A percentile compares a stretch with the other conserved stretches of the same genome.
Conservation (phyloP, 306 rosid genomes). For the Neltuma alba region DNA sequence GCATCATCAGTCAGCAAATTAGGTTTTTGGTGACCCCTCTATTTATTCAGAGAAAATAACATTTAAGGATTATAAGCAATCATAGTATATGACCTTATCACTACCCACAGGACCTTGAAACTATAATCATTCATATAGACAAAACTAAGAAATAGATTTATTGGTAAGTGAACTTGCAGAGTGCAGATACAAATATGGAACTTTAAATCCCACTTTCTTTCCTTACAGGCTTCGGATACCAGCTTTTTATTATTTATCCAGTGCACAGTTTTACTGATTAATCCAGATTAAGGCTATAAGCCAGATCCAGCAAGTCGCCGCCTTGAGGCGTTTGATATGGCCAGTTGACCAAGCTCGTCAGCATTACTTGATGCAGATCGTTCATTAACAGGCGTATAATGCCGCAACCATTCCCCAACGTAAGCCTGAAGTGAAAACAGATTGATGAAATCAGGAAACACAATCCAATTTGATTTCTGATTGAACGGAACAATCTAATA, state of each 20-base stretch:
- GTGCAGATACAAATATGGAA: background rate
- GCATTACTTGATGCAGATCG: slow-evolving; percentile 50
- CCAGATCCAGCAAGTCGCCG: slow-evolving; percentile 79
- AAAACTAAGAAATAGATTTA: slow-evolving; percentile 15
- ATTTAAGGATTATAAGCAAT: background rate
- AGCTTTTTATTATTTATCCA: slow-evolving; percentile 8
- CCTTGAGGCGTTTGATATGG: slow-evolving; percentile 79
- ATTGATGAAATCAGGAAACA: slow-evolving; percentile 6
- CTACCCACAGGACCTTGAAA: background rate
- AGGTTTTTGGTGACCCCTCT: background rate
- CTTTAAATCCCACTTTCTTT: background rate
- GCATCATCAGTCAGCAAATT: background rate
- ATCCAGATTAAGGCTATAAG: slow-evolving; percentile 28
- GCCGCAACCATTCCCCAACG: slow-evolving; percentile 78
- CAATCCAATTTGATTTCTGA: too few relatives aligned
- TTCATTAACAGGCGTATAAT: slow-evolving; percentile 60
- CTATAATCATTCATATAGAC: slow-evolving; percentile 13
- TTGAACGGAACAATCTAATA: too few relatives aligned
- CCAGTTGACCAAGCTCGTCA: slow-evolving; percentile 71
- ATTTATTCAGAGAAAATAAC: background rate
- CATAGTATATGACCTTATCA: background rate
- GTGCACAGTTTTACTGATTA: background rate
- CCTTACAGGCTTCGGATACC: background rate
- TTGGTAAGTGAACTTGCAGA: background rate
- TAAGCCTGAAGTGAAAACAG: slow-evolving; percentile 61